phyloP scores from a whole-genome alignment of 495 filamentous ascomycete species.

The Xylaria castorea region DNA sequence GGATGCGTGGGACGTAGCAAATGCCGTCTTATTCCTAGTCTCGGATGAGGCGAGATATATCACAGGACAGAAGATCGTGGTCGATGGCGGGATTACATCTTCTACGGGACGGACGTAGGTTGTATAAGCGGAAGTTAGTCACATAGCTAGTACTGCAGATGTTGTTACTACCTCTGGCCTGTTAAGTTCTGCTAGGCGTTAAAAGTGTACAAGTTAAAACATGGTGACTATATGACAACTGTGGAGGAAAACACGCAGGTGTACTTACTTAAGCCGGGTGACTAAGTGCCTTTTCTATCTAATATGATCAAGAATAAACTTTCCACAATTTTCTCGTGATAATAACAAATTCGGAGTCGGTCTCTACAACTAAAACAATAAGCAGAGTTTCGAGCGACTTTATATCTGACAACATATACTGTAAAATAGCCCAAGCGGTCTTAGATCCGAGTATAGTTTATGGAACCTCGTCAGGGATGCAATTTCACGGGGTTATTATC shows the following conservation, averaged over 20 bases:
- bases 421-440: background rate
- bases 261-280: background rate
- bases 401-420: background rate
- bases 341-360: background rate
- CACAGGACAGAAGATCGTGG: constrained; percentile 46
- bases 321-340: background rate
- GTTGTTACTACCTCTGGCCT: background rate
- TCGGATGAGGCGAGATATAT: constrained; percentile 54
- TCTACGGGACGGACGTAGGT: constrained; percentile 1
- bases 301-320: background rate
- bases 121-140: background rate
- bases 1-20: constrained; percentile 53
- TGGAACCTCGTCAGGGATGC: background rate
- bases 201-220: background rate
- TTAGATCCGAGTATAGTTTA: background rate
- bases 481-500: background rate
- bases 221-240: background rate
- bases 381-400: background rate
- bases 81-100: constrained; percentile 49
- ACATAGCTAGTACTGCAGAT: background rate
- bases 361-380: background rate
- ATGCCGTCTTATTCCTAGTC: constrained; percentile 52
- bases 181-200: background rate
- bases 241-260: background rate
- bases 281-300: background rate